These are phyloP conservation scores for Vanrija sp. DNA, from an alignment of 1,284 basidiomycete species.

Conservation along the genomic window DNA sequence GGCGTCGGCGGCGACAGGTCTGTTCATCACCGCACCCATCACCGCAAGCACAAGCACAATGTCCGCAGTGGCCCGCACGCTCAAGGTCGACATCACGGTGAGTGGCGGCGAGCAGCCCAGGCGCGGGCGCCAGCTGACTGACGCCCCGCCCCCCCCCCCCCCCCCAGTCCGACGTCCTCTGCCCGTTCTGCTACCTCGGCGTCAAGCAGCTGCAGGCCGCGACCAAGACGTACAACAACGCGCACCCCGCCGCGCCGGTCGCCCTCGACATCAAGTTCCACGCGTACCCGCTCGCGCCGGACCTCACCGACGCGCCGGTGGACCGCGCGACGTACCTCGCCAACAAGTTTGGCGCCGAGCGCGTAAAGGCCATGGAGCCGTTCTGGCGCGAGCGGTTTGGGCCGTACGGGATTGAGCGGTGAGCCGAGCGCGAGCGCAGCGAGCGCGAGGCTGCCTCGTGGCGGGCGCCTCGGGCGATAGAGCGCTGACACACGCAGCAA, in stretches of 20 bases:
- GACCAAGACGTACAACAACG: slow-evolving; percentile 19
- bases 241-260: slow-evolving; percentile 14
- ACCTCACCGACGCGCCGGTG: slow-evolving; percentile 28
- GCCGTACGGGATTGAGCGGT: slow-evolving; percentile 45
- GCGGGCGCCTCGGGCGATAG: neutral
- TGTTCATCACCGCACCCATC: no score
- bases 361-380: slow-evolving; percentile 29
- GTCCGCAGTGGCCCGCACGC: slow-evolving; percentile 4
- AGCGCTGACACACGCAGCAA: slow-evolving; percentile 12
- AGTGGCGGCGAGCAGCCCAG: slow-evolving; percentile 3
- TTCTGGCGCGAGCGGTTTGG: slow-evolving; percentile 37
- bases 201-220: slow-evolving; percentile 31
- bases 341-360: slow-evolving; percentile 43
- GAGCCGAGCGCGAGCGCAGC: neutral
- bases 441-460: neutral
- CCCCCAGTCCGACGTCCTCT: slow-evolving; percentile 35
- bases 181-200: slow-evolving; percentile 44
- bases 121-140: neutral
- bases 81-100: slow-evolving; percentile 34
- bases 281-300: slow-evolving; percentile 44
- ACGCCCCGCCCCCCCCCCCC: neutral
- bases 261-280: slow-evolving; percentile 38
- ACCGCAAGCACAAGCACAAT: neutral
- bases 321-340: slow-evolving; percentile 32
- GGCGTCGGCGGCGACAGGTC: no score